Percentiles rank a stretch among this genome's conserved stretches.
Evolutionary conservation across 495 filamentous ascomycete genomes (phyloP).

Genomic region (Clohesyomyces aquaticus): DNA sequence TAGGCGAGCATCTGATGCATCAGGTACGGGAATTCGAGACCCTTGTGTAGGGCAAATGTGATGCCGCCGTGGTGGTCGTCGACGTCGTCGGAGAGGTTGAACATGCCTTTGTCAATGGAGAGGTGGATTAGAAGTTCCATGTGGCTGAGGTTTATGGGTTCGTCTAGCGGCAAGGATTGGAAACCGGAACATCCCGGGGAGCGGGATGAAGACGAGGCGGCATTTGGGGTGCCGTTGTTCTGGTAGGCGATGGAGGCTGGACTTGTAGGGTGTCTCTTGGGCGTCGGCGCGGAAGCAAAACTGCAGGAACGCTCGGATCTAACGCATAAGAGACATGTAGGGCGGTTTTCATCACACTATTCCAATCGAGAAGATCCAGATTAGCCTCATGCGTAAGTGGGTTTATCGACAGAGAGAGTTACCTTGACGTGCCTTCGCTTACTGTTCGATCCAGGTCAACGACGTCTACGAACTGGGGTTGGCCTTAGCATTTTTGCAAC

Average conservation of each 20-base stretch:
- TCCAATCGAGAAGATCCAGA: background rate
- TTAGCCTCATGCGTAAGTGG: background rate
- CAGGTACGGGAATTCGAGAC: constrained; percentile 46
- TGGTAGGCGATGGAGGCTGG: background rate
- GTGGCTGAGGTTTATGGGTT: constrained; percentile 46
- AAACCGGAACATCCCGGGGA: no score
- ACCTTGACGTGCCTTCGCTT: constrained; percentile 51
- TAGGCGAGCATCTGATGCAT: constrained; percentile 47
- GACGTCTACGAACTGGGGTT: background rate
- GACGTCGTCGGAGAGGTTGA: constrained; percentile 38
- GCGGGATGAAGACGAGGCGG: background rate
- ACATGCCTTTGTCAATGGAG: constrained; percentile 39
- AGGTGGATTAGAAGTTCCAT: constrained; percentile 49
- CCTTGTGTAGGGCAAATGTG: background rate
- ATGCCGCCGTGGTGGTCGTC: constrained; percentile 16
- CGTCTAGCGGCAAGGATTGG: constrained; percentile 11
- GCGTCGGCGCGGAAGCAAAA: constrained; percentile 33
- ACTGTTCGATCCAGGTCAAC: constrained; percentile 17
- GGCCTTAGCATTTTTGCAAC: background rate
- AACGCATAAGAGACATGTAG: constrained; percentile 46
- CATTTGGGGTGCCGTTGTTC: background rate
- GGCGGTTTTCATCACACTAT: constrained; percentile 48
- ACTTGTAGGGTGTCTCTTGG: background rate
- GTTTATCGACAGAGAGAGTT: background rate
- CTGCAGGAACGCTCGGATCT: constrained; percentile 46